Evolutionary conservation across 1,284 basidiomycete species (phyloP).

Genomic region (Ganoderma lingzhi): DNA sequence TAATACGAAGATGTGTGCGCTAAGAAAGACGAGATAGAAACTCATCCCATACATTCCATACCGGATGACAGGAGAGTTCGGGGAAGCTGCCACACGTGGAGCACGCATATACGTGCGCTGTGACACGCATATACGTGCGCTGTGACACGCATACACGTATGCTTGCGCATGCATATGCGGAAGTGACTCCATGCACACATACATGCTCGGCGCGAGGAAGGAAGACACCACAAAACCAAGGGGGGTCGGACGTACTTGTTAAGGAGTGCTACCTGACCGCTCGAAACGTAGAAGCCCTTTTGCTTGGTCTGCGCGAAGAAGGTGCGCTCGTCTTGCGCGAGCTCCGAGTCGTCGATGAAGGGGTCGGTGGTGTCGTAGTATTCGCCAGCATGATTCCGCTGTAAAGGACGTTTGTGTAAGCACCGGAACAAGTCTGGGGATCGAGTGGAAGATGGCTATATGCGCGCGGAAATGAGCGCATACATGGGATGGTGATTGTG

Average conservation of each 20-base stretch:
- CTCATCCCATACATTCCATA: not conserved
- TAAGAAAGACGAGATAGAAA: not conserved
- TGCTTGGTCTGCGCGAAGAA: conserved; percentile 94
- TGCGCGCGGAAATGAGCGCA: not conserved
- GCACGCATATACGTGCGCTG: not conserved
- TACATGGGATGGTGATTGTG: not conserved
- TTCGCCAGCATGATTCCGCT: conserved; percentile 70
- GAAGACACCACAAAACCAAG: not conserved
- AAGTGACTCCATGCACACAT: not conserved
- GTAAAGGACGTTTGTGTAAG: conserved; percentile 19
- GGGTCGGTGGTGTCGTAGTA: conserved; percentile 93
- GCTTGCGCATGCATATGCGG: not conserved
- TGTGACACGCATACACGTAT: not conserved
- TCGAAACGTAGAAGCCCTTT: conserved; percentile 93
- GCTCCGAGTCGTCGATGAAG: conserved; percentile 98
- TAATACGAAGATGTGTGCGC: not conserved
- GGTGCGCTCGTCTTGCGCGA: conserved; percentile 89
- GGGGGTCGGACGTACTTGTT: conserved; percentile 60
- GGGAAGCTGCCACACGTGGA: not conserved
- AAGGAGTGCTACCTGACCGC: conserved; percentile 85
- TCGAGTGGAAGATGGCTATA: not conserved
- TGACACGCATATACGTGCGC: not conserved
- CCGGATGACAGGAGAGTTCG: not conserved
- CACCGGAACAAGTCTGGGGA: not conserved
- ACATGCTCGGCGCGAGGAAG: no score